Conservation (phyloP, 805 yeast species). For the Metschnikowia aberdeeniae region DNA sequence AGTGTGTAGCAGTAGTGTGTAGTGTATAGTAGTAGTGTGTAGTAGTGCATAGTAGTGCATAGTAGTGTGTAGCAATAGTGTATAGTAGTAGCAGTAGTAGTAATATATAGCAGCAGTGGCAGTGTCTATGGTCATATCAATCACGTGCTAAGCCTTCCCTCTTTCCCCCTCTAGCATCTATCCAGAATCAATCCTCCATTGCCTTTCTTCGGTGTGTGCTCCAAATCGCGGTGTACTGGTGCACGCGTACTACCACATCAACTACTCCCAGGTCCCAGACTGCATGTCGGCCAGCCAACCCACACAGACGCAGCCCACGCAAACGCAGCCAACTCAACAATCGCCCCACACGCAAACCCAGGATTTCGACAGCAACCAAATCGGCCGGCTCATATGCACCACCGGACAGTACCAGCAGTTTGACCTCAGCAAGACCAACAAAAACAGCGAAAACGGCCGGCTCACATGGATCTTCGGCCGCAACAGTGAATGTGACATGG, state of each 20-base stretch:
- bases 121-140: no score
- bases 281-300: constrained; percentile 1
- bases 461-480: constrained; percentile 74
- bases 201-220: no score
- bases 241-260: constrained; percentile 1
- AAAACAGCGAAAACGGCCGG: constrained; percentile 19
- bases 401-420: constrained; percentile 49
- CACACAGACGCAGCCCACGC: constrained; percentile 29
- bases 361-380: constrained; percentile 24
- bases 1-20: no score
- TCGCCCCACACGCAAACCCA: constrained; percentile 14
- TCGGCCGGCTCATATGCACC: constrained; percentile 60
- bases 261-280: not conserved
- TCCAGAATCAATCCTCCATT: no score
- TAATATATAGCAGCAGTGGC: no score
- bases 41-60: no score
- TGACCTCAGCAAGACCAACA: constrained; percentile 38
- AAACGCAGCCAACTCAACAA: constrained; percentile 24
- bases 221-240: not conserved
- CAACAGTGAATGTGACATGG: constrained; percentile 59
- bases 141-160: no score
- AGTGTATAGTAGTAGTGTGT: no score
- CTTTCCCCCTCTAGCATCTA: no score
- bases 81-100: no score
- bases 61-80: no score